phyloP scores from a whole-genome alignment of 2,329 filamentous ascomycete genomes.

The Fusarium irregulare region DNA sequence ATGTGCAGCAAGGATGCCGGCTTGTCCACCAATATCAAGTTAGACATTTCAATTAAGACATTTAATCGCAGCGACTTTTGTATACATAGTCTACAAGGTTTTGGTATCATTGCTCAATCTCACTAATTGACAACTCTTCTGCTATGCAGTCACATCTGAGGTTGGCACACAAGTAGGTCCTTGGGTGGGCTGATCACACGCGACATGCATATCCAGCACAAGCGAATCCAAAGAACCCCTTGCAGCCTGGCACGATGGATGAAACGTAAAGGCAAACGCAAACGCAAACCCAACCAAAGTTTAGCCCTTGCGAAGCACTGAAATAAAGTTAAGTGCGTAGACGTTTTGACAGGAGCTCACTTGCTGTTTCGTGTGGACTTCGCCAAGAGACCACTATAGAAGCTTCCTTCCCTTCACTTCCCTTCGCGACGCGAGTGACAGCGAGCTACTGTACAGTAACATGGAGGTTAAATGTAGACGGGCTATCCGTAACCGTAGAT shows the following conservation, averaged over 20 bases:
- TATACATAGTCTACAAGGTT: background rate
- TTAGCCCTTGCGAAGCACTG: background rate
- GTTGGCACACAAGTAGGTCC: background rate
- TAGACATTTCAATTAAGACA: conserved; percentile 2
- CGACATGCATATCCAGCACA: background rate
- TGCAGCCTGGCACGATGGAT: background rate
- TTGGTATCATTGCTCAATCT: background rate
- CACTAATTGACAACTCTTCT: background rate
- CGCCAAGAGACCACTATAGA: background rate
- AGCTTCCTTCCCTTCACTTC: background rate
- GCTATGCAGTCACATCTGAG: background rate
- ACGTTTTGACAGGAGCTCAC: background rate
- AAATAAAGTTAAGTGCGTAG: background rate
- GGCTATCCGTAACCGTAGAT: background rate
- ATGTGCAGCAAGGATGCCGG: background rate
- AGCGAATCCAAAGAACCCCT: background rate
- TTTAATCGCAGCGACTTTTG: background rate
- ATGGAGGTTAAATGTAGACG: background rate
- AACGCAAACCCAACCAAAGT: background rate
- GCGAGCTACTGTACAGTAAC: background rate
- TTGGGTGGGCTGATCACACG: background rate
- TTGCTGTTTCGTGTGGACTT: background rate
- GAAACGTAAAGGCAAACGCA: background rate
- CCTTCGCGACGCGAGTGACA: background rate
- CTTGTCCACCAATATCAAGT: background rate